These are phyloP conservation scores for Tuber magnatum DNA, from an alignment of 495 filamentous ascomycete species.

Conservation along the genomic window DNA sequence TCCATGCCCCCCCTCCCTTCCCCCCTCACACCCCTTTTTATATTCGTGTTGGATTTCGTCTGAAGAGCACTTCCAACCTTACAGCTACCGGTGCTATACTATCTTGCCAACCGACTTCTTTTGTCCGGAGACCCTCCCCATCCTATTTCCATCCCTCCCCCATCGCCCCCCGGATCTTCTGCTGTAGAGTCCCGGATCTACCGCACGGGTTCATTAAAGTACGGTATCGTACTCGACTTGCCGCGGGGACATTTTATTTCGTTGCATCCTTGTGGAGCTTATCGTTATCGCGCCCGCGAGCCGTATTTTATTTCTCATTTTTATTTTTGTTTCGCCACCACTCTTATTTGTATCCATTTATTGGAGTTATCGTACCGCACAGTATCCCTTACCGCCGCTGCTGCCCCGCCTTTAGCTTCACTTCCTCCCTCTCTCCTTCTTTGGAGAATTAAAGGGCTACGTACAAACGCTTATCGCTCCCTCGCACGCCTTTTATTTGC, in stretches of 20 bases:
- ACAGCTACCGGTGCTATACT: background rate
- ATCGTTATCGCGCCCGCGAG: conserved; percentile 22
- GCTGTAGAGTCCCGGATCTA: background rate
- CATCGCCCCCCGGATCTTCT: background rate
- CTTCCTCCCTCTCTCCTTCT: conserved; percentile 15
- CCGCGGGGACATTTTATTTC: background rate
- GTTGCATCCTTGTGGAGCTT: conserved; percentile 20
- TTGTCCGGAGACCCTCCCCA: background rate
- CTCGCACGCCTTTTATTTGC: background rate
- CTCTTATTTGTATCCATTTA: background rate
- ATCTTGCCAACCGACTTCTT: background rate
- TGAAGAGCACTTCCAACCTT: background rate
- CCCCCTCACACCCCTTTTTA: background rate
- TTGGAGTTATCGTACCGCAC: background rate
- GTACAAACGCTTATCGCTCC: background rate
- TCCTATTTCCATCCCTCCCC: background rate
- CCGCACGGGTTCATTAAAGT: background rate
- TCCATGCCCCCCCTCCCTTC: background rate
- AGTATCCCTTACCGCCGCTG: background rate
- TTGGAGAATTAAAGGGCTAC: background rate
- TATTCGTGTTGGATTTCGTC: background rate
- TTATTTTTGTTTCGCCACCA: conserved; percentile 10
- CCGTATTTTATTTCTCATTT: background rate
- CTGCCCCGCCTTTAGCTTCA: background rate
- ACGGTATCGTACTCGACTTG: background rate